Conservation (phyloP, 2,329 filamentous ascomycete species). For the Xylariaceae sp. region DNA sequence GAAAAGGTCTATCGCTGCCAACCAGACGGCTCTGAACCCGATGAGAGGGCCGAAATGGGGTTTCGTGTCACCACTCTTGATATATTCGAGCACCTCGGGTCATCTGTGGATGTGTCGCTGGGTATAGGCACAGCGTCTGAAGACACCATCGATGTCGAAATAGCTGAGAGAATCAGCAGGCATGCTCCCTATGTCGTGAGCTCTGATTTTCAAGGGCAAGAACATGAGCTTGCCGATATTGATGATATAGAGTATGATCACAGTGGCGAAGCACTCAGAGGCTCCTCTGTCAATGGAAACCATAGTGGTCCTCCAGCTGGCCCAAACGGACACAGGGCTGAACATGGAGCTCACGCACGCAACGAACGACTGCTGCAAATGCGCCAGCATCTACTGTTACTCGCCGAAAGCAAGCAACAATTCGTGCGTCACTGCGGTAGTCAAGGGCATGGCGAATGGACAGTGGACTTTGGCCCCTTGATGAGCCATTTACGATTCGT, state of each 20-base stretch:
- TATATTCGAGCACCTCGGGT: conserved; percentile 46
- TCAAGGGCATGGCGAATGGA: conserved; percentile 57
- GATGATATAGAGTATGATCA: conserved; percentile 29
- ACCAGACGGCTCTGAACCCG: conserved; percentile 38
- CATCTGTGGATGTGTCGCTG: conserved; percentile 42
- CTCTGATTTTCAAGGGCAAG: conserved; percentile 11
- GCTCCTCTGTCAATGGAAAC: conserved; percentile 20
- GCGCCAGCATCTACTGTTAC: conserved; percentile 64
- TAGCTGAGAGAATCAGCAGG: conserved; percentile 38
- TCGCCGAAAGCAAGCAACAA: conserved; percentile 59
- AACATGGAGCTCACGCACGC: conserved; percentile 33
- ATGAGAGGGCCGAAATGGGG: conserved; percentile 28
- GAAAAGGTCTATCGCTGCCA: conserved; percentile 61
- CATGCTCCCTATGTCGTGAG: conserved; percentile 22
- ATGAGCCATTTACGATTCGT: conserved; percentile 62
- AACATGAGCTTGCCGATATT: conserved; percentile 22
- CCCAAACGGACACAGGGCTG: conserved; percentile 33
- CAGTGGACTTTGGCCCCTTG: conserved; percentile 71
- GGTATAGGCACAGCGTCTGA: conserved; percentile 51
- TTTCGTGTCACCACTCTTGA: conserved; percentile 45
- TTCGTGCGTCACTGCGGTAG: conserved; percentile 63
- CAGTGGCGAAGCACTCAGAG: conserved; percentile 18
- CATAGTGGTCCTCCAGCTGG: conserved; percentile 16
- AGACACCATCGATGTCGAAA: conserved; percentile 33
- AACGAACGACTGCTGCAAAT: conserved; percentile 49